Evolutionary conservation across 805 yeast species (phyloP).

Genomic region (Saturnispora zaruensis): DNA sequence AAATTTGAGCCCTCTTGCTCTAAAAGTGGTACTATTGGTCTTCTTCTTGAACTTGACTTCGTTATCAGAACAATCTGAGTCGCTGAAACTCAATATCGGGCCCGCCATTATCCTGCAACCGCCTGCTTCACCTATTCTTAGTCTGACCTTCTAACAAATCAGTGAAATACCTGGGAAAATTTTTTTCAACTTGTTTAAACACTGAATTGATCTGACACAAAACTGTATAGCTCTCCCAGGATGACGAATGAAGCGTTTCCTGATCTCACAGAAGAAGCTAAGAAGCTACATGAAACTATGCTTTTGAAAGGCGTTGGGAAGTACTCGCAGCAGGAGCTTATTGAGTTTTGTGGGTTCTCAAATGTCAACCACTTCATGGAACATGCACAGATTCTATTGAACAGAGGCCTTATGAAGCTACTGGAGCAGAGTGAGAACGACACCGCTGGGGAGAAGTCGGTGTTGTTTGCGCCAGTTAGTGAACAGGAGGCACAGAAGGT

Average conservation of each 20-base stretch:
- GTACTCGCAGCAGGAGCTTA: constrained; percentile 64
- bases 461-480: constrained; percentile 70
- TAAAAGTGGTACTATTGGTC: not conserved
- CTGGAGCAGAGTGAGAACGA: constrained; percentile 50
- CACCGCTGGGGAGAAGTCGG: constrained; percentile 24
- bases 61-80: constrained; percentile 1
- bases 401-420: constrained; percentile 52
- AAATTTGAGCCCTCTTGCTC: not conserved
- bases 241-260: constrained; percentile 10
- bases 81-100: constrained; percentile 13
- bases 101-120: constrained; percentile 18
- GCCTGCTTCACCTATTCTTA: constrained; percentile 11
- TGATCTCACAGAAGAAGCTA: constrained; percentile 33
- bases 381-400: constrained; percentile 37
- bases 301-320: constrained; percentile 38
- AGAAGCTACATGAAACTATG: constrained; percentile 58
- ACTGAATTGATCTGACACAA: not conserved
- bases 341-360: constrained; percentile 35
- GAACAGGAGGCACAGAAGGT: constrained; percentile 69
- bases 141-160: constrained; percentile 2
- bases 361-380: constrained; percentile 36
- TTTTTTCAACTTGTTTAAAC: not conserved
- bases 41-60: not conserved
- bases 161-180: not conserved
- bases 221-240: not conserved